phyloP scores from a whole-genome alignment of 2,329 filamentous ascomycete species.

The Davidsoniella virescens region DNA sequence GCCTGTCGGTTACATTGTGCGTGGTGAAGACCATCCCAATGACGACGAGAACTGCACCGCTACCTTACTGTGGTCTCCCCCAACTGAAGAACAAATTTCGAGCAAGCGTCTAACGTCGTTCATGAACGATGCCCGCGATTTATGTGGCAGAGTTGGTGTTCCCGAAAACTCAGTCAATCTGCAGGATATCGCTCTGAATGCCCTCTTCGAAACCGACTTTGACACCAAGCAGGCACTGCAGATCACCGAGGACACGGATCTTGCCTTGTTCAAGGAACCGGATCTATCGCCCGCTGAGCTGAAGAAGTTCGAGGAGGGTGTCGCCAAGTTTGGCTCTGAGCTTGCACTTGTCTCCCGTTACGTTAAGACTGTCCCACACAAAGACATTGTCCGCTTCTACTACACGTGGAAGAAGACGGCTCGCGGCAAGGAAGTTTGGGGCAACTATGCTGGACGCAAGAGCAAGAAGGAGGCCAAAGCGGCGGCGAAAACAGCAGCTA shows the following conservation, averaged over 20 bases:
- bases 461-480: conserved; percentile 76
- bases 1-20: conserved; percentile 66
- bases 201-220: conserved; percentile 57
- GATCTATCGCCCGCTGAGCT: conserved; percentile 60
- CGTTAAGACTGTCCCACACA: conserved; percentile 62
- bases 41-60: conserved; percentile 62
- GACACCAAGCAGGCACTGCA: conserved; percentile 54
- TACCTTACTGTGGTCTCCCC: conserved; percentile 63
- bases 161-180: conserved; percentile 69
- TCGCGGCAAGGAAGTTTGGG: conserved; percentile 76
- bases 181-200: conserved; percentile 63
- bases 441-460: conserved; percentile 70
- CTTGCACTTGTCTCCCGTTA: conserved; percentile 68
- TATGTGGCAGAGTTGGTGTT: conserved; percentile 53
- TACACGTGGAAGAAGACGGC: conserved; percentile 97
- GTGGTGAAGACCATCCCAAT: conserved; percentile 61
- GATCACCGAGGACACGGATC: conserved; percentile 50
- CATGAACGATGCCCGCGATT: conserved; percentile 49
- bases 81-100: conserved; percentile 32
- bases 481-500: conserved; percentile 52
- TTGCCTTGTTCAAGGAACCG: conserved; percentile 67
- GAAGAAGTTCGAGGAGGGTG: conserved; percentile 83
- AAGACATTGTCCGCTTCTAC: conserved; percentile 74
- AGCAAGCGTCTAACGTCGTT: conserved; percentile 57
- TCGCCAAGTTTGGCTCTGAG: conserved; percentile 82